These are phyloP conservation scores for Punctularia strigosozonata DNA, from an alignment of 768 basidiomycete species.

Conservation along the genomic window DNA sequence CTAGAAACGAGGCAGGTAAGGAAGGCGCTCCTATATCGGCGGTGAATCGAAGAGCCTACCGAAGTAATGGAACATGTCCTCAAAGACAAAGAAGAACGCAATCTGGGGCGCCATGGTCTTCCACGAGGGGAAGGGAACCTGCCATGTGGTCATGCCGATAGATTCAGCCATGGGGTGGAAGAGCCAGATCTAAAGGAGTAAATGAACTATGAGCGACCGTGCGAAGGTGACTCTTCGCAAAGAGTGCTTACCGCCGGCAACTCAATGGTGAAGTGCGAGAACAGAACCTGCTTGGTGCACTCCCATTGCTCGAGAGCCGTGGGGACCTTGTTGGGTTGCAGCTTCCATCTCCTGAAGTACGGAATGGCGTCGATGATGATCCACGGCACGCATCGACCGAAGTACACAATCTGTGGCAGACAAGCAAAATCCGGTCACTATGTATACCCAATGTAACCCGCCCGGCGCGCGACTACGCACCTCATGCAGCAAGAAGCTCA, in stretches of 20 bases:
- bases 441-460: constrained; percentile 1
- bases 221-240: neutral
- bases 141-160: constrained; percentile 85
- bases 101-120: constrained; percentile 66
- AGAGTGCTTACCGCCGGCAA: constrained; percentile 59
- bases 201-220: neutral
- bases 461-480: constrained; percentile 29
- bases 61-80: constrained; percentile 92
- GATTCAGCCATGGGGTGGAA: constrained; percentile 86
- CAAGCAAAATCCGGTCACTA: neutral
- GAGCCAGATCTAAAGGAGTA: constrained; percentile 55
- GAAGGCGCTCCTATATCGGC: neutral
- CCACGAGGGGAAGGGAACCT: constrained; percentile 81
- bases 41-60: constrained; percentile 26
- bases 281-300: constrained; percentile 88
- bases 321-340: constrained; percentile 80
- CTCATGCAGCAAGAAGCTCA: constrained; percentile 91
- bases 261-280: constrained; percentile 94
- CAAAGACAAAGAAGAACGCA: constrained; percentile 86
- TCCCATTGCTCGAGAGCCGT: constrained; percentile 82
- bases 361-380: constrained; percentile 91
- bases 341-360: constrained; percentile 89
- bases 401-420: constrained; percentile 78
- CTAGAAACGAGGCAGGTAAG: constrained; percentile 24
- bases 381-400: constrained; percentile 91